Conservation (phyloP, 2,329 filamentous ascomycete species). For the Cladosporium sp. region DNA sequence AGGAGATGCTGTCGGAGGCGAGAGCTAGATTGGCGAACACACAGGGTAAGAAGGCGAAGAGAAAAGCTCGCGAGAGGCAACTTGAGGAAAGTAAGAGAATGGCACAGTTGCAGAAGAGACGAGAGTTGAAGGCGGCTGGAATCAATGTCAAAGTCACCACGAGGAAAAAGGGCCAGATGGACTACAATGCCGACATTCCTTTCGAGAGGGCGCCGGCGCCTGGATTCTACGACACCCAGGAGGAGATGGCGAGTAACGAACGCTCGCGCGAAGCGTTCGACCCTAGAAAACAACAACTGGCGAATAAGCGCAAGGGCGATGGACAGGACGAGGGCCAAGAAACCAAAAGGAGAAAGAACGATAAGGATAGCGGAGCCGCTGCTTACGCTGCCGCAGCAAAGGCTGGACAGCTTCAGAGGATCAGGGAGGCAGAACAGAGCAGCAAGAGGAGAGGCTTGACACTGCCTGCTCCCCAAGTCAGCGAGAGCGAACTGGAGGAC, state of each 20-base stretch:
- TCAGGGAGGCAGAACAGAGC: conserved; percentile 94
- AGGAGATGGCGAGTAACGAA: conserved; percentile 81
- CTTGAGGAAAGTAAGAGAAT: conserved; percentile 90
- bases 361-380: conserved; percentile 77
- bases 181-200: conserved; percentile 98
- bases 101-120: conserved; percentile 88
- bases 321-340: conserved; percentile 72
- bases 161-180: conserved; percentile 94
- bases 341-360: conserved; percentile 82
- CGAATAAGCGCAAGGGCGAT: conserved; percentile 91
- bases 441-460: conserved; percentile 86
- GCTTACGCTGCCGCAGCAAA: conserved; percentile 86
- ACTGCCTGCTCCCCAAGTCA: conserved; percentile 85
- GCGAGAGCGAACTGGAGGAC: conserved; percentile 89
- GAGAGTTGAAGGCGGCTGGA: conserved; percentile 94
- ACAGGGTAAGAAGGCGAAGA: conserved; percentile 97
- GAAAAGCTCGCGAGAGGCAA: conserved; percentile 93
- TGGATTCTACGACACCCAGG: conserved; percentile 90
- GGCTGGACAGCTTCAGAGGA: conserved; percentile 90
- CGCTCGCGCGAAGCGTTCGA: conserved; percentile 82
- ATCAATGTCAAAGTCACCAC: conserved; percentile 97
- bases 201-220: conserved; percentile 89
- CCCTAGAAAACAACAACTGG: conserved; percentile 86
- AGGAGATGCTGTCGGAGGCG: conserved; percentile 98
- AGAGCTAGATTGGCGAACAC: conserved; percentile 95